Evolutionary conservation across 139 green algal species (phyloP).

Genomic region (Zygnema circumcarinatum): DNA sequence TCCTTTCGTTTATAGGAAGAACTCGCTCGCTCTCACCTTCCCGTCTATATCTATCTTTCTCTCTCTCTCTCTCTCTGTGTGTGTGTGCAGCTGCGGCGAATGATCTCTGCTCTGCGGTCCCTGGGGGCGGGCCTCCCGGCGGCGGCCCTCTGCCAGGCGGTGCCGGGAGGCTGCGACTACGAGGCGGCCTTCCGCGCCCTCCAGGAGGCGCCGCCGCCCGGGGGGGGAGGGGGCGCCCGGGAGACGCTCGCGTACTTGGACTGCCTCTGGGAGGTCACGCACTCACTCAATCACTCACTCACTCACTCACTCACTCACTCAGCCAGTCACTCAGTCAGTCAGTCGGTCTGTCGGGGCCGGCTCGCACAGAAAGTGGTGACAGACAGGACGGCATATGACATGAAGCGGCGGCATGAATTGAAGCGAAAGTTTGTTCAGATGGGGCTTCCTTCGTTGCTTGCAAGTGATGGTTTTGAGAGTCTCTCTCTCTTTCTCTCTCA

Average conservation of each 20-base stretch:
- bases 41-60: too few relatives aligned
- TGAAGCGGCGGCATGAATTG: too few relatives aligned
- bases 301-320: too few relatives aligned
- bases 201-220: conserved; percentile 15
- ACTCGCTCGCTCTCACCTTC: conserved; percentile 1
- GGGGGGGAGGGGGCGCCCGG: not conserved
- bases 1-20: not conserved
- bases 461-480: too few relatives aligned
- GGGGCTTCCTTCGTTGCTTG: too few relatives aligned
- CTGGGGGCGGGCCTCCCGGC: conserved; percentile 20
- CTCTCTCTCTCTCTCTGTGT: conserved; percentile 14
- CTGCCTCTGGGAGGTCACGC: conserved; percentile 40
- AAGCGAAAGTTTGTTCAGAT: too few relatives aligned
- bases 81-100: conserved; percentile 2
- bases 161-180: conserved; percentile 21
- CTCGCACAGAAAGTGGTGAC: too few relatives aligned
- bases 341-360: too few relatives aligned
- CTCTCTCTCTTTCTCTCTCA: too few relatives aligned
- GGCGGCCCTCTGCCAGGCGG: conserved; percentile 14
- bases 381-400: too few relatives aligned
- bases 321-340: too few relatives aligned
- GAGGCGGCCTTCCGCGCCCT: conserved; percentile 13
- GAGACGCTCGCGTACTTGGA: conserved; percentile 45
- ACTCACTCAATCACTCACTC: too few relatives aligned
- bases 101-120: conserved; percentile 11